A percentile compares a stretch with the other conserved stretches of the same genome.
These are phyloP conservation scores for Aspergillus taichungensis DNA, from an alignment of 495 filamentous ascomycete genomes.

Conservation along the genomic window DNA sequence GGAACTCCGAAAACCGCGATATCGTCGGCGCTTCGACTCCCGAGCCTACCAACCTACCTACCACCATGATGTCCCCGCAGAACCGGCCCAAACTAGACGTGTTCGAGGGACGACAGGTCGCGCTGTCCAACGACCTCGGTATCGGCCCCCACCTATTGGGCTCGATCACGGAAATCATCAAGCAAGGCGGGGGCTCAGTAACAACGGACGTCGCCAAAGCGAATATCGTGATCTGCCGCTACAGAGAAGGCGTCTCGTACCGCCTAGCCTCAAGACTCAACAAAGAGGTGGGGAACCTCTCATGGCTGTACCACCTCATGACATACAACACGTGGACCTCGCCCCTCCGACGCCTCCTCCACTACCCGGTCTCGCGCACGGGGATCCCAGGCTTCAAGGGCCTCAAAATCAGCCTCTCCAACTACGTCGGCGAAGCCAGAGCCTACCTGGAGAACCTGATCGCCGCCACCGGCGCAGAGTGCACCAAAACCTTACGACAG, in stretches of 20 bases:
- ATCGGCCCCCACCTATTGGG: constrained; percentile 55
- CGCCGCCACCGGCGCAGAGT: constrained; percentile 69
- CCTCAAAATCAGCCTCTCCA: constrained; percentile 77
- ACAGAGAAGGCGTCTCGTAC: constrained; percentile 74
- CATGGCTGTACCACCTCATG: constrained; percentile 90
- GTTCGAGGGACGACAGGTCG: constrained; percentile 47
- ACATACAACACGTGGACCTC: constrained; percentile 80
- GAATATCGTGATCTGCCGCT: constrained; percentile 78
- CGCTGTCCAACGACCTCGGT: constrained; percentile 58
- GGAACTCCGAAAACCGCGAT: constrained; percentile 45
- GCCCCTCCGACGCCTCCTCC: constrained; percentile 68
- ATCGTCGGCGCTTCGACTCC: constrained; percentile 68
- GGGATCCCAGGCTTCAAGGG: constrained; percentile 73
- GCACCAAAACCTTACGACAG: constrained; percentile 84
- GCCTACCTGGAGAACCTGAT: constrained; percentile 91
- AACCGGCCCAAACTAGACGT: constrained; percentile 34
- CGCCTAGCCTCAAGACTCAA: constrained; percentile 59
- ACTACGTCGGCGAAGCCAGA: constrained; percentile 90
- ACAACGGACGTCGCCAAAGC: constrained; percentile 59
- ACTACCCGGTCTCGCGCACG: constrained; percentile 72
- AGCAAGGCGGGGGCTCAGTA: constrained; percentile 57
- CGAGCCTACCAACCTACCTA: constrained; percentile 46
- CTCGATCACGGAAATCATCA: constrained; percentile 62
- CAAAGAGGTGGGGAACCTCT: constrained; percentile 82
- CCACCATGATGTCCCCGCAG: constrained; percentile 28